A percentile compares a stretch with the other conserved stretches of the same genome.
Conservation (phyloP, 352 stramenopile genomes). For the Globisporangium barbulae region DNA sequence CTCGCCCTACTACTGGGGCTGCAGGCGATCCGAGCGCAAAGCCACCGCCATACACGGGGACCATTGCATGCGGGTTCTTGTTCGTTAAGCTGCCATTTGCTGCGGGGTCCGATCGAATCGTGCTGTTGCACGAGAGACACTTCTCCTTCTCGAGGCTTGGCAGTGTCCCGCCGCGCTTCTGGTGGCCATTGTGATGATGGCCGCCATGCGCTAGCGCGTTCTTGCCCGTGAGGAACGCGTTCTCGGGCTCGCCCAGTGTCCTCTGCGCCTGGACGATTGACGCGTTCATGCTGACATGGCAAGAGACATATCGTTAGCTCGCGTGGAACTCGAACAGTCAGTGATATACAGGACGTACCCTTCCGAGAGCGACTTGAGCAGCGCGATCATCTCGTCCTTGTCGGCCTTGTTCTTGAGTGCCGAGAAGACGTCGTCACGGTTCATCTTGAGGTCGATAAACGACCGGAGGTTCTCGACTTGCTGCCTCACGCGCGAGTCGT, state of each 20-base stretch:
- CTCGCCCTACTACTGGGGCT: slow-evolving; percentile 23
- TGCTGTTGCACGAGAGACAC: slow-evolving; percentile 76
- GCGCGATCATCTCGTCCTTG: slow-evolving; percentile 79
- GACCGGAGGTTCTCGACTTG: slow-evolving; percentile 83
- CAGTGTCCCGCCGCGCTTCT: slow-evolving; percentile 52
- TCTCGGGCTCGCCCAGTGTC: slow-evolving; percentile 58
- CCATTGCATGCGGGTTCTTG: slow-evolving; percentile 69
- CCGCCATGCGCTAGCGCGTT: slow-evolving; percentile 24
- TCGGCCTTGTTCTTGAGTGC: slow-evolving; percentile 83
- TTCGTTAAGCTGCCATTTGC: slow-evolving; percentile 26
- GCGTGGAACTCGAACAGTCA: not conserved
- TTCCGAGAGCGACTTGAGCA: slow-evolving; percentile 79
- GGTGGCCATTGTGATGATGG: slow-evolving; percentile 7
- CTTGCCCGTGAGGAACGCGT: slow-evolving; percentile 73
- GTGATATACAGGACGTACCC: slow-evolving; percentile 13
- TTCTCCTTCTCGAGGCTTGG: slow-evolving; percentile 77
- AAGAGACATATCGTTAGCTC: not conserved
- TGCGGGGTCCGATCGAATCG: slow-evolving; percentile 40
- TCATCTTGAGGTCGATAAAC: slow-evolving; percentile 90
- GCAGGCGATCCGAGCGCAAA: slow-evolving; percentile 46
- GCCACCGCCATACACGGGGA: slow-evolving; percentile 63
- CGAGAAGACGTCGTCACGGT: slow-evolving; percentile 80
- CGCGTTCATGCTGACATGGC: slow-evolving; percentile 60
- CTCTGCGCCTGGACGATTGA: slow-evolving; percentile 69
- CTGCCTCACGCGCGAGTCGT: slow-evolving; percentile 81